Evolutionary conservation across 805 yeast genomes (phyloP).

Genomic region (Kuraishia borneana): DNA sequence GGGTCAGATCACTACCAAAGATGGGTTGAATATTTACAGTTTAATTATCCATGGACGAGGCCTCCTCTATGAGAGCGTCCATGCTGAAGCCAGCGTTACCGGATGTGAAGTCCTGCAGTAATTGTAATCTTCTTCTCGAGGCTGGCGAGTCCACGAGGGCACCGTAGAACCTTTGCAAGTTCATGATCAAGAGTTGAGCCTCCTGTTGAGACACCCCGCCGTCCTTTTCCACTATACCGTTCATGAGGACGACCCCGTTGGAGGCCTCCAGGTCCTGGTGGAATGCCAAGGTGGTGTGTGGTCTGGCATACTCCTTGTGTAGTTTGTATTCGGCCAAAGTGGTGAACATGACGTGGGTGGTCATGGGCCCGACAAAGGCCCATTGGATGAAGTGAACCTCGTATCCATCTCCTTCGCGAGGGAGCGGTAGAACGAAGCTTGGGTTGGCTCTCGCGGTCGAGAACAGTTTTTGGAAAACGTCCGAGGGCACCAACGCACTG

Average conservation of each 20-base stretch:
- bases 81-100: slow-evolving; percentile 61
- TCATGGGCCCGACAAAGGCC: slow-evolving; percentile 75
- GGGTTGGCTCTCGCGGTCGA: slow-evolving; percentile 65
- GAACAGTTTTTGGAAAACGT: slow-evolving; percentile 52
- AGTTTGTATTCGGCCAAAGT: slow-evolving; percentile 85
- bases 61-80: slow-evolving; percentile 57
- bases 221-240: slow-evolving; percentile 71
- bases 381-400: slow-evolving; percentile 94
- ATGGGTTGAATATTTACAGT: background rate
- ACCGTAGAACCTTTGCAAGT: slow-evolving; percentile 77
- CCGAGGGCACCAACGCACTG: slow-evolving; percentile 49
- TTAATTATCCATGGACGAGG: slow-evolving; percentile 55
- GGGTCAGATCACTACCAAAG: too few species aligned
- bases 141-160: slow-evolving; percentile 38
- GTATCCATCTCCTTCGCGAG: slow-evolving; percentile 42
- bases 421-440: slow-evolving; percentile 81
- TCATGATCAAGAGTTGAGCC: slow-evolving; percentile 65
- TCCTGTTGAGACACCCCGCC: slow-evolving; percentile 58
- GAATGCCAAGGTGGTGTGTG: slow-evolving; percentile 85
- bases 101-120: slow-evolving; percentile 56
- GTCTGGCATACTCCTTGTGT: slow-evolving; percentile 86
- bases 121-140: slow-evolving; percentile 34
- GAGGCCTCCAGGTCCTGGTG: slow-evolving; percentile 62
- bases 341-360: slow-evolving; percentile 84
- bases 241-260: slow-evolving; percentile 68